phyloP scores from a whole-genome alignment of 768 basidiomycete species.

The Imleria badia region DNA sequence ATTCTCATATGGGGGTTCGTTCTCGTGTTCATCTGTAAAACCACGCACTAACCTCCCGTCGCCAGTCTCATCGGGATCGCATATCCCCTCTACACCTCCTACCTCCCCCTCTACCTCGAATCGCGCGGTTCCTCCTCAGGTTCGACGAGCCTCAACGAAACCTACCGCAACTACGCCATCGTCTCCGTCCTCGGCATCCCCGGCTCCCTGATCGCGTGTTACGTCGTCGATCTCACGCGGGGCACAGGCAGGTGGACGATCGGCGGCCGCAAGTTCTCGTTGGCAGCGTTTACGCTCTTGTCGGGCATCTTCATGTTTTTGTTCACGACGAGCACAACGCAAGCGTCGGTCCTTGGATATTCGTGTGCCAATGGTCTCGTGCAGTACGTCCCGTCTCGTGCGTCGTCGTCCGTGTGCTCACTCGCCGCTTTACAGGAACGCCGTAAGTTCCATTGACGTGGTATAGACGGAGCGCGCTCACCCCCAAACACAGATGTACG shows the following conservation, averaged over 20 bases:
- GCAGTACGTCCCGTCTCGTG: slow-evolving; percentile 29
- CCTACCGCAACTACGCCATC: slow-evolving; percentile 51
- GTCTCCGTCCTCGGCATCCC: slow-evolving; percentile 48
- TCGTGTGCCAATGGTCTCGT: slow-evolving; percentile 45
- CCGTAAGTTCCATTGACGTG: slow-evolving; percentile 27
- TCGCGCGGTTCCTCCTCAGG: slow-evolving; percentile 31
- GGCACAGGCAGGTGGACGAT: slow-evolving; percentile 32
- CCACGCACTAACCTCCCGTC: not conserved
- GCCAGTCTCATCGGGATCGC: slow-evolving; percentile 49
- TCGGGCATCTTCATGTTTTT: slow-evolving; percentile 50
- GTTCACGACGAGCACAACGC: slow-evolving; percentile 47
- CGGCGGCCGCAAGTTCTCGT: slow-evolving; percentile 48
- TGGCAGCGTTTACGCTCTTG: slow-evolving; percentile 44
- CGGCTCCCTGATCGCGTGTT: slow-evolving; percentile 46
- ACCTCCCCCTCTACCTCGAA: slow-evolving; percentile 49
- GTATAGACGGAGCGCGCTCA: not conserved
- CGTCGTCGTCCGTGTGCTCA: not conserved
- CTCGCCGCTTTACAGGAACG: slow-evolving; percentile 26
- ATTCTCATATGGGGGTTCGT: slow-evolving; percentile 53
- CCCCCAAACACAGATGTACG: slow-evolving; percentile 41
- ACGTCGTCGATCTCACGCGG: slow-evolving; percentile 45
- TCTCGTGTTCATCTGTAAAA: not conserved
- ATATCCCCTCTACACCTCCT: slow-evolving; percentile 53
- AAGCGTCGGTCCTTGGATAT: slow-evolving; percentile 42
- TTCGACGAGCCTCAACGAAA: slow-evolving; percentile 24